Evolutionary conservation across 768 basidiomycete genomes (phyloP), one percentile per base, ranked within the genome.

Genomic region (Hemileccinum rubropunctum): DNA sequence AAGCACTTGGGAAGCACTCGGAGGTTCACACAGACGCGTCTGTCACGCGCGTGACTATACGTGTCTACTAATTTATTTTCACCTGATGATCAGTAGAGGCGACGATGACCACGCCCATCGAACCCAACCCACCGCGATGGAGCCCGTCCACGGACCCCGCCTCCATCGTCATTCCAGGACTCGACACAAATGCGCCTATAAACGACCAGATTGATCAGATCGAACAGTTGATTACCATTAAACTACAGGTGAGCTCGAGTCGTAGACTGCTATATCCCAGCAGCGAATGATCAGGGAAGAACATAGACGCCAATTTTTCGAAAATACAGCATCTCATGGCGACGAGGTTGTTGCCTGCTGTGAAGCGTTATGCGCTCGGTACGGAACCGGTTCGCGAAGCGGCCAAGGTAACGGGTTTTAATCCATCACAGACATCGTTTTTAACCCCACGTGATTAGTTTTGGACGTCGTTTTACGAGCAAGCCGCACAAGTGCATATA

Each of bases 391-490:
- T 93, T 27, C 77, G 88, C 52, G 92, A 98, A 57, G 90, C 92
- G 23, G 91, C 94, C 10, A 89, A 88, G 75, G 95, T 92, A 42
- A 8, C 10, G 58, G 49, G 82, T 70, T 0, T 9, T 3, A n/a
- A 28, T 47, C 36, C 27, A 6, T 6, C 30, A 3, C 44, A 7
- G n/a, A 37, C 42, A 10, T 21, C 21, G 6, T 41, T 18, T 33
- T 27, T 14, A 17, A 18, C 23, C 8, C 1, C 23, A 1, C 26
- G 17, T 40, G 4, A 21, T 0, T 59, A 95, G 95, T 98, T 98
- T 66, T 98, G 95, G 95, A 86, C 86, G 4, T 87, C 90, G 0
- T 98, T 99, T 76, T 98, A 94, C 63, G 94, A 98, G 62, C 82
- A 88, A 51, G 92, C 94, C 9, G 95, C 95, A 4, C 86, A 91